A percentile compares a stretch with the other conserved stretches of the same genome.
Conservation (phyloP, 768 basidiomycete species). For the Lenzites betulinus region DNA sequence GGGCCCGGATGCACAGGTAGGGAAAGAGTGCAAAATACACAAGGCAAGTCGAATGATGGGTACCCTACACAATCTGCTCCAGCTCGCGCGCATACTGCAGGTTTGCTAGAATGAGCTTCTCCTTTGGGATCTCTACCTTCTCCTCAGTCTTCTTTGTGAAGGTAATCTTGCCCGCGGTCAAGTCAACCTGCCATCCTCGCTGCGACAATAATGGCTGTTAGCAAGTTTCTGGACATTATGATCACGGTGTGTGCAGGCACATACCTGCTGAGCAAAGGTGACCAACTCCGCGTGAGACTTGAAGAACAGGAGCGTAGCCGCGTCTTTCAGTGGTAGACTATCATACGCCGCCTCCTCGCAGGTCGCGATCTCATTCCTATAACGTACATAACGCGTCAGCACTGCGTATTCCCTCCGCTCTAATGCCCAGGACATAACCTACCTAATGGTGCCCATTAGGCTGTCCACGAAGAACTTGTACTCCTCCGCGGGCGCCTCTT, state of each 20-base stretch:
- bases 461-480: constrained; percentile 94
- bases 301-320: constrained; percentile 91
- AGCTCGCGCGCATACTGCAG: constrained; percentile 83
- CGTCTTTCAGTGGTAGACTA: constrained; percentile 87
- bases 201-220: constrained; percentile 30
- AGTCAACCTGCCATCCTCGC: constrained; percentile 85
- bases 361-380: constrained; percentile 94
- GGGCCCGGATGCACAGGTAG: not conserved
- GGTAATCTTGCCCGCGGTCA: constrained; percentile 65
- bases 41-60: not conserved
- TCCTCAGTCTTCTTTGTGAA: constrained; percentile 86
- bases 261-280: constrained; percentile 78
- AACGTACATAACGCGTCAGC: not conserved
- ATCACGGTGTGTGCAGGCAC: constrained; percentile 22
- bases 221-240: no score
- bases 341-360: constrained; percentile 95
- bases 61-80: constrained; percentile 80
- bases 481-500: constrained; percentile 90
- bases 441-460: constrained; percentile 94
- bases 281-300: constrained; percentile 76
- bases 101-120: constrained; percentile 78
- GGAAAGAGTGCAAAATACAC: constrained; percentile 1
- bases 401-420: not conserved
- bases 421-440: not conserved
- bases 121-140: constrained; percentile 81